Percentiles rank a stretch among this genome's conserved stretches.
Conservation (phyloP, 768 basidiomycete genomes). For the Pleurotus citrinopileatus region DNA sequence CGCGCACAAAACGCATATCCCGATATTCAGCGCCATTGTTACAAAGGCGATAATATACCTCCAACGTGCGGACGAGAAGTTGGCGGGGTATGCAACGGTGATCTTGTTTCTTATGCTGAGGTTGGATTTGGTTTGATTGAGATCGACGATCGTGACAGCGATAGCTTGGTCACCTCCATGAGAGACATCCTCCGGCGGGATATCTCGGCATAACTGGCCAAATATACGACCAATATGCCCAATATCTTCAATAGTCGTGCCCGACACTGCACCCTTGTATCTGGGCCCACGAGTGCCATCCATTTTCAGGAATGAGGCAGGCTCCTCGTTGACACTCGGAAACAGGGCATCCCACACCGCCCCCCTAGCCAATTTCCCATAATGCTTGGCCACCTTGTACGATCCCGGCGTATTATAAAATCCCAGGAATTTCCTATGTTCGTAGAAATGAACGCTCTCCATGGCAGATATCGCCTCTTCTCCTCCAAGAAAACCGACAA, state of each 20-base stretch:
- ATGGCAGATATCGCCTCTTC: constrained; percentile 32
- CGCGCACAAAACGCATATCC: constrained; percentile 22
- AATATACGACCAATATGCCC: constrained; percentile 25
- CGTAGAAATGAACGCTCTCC: constrained; percentile 28
- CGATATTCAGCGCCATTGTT: constrained; percentile 21
- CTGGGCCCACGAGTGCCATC: constrained; percentile 23
- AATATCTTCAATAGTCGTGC: constrained; percentile 22
- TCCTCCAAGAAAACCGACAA: constrained; percentile 32
- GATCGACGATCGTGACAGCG: constrained; percentile 19
- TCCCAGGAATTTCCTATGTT: constrained; percentile 29
- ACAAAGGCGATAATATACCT: constrained; percentile 19
- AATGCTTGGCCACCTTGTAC: constrained; percentile 26
- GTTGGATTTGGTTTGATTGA: no score
- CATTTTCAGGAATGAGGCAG: constrained; percentile 21
- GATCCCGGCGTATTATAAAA: constrained; percentile 35
- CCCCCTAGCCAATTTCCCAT: constrained; percentile 28
- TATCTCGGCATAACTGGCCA: constrained; percentile 17
- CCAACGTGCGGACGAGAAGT: constrained; percentile 3
- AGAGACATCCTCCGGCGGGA: neutral
- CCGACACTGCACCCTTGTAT: constrained; percentile 23
- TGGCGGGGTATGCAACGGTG: neutral
- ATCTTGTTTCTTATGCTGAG: no score
- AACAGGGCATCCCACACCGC: constrained; percentile 30
- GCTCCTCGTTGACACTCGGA: constrained; percentile 29
- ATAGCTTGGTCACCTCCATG: constrained; percentile 16